Percentiles rank a stretch among this genome's conserved stretches.
phyloP scores from a whole-genome alignment of 2,329 filamentous ascomycete genomes.

The Diplodia sapinea region DNA sequence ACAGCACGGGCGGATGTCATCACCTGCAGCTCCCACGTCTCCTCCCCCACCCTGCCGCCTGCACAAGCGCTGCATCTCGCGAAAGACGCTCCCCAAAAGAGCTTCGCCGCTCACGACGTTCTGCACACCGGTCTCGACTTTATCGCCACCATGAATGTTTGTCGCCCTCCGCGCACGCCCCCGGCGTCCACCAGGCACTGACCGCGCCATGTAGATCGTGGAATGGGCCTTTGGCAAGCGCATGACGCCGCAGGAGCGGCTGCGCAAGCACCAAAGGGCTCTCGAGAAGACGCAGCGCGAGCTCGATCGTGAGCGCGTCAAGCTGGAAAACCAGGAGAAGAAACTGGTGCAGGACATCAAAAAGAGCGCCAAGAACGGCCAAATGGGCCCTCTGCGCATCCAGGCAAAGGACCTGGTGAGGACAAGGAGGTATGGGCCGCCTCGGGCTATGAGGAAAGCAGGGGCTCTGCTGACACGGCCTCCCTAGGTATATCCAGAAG shows the following conservation, averaged over 20 bases:
- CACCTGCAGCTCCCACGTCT: constrained; percentile 29
- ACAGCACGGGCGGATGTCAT: not conserved
- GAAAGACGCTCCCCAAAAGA: constrained; percentile 12
- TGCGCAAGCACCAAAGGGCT: constrained; percentile 92
- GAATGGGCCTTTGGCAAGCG: constrained; percentile 99
- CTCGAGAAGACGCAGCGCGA: constrained; percentile 97
- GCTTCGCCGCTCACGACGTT: not conserved
- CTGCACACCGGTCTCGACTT: not conserved
- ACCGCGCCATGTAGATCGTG: constrained; percentile 70
- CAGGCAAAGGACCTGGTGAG: constrained; percentile 96
- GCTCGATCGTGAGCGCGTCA: constrained; percentile 90
- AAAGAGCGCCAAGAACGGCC: constrained; percentile 95
- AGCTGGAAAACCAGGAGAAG: constrained; percentile 98
- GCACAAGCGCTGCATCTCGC: constrained; percentile 26
- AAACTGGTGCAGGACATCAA: constrained; percentile 95
- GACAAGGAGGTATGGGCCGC: constrained; percentile 69
- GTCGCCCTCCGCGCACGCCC: constrained; percentile 39
- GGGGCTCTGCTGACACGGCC: not conserved
- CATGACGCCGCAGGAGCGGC: constrained; percentile 92
- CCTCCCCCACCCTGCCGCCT: constrained; percentile 26
- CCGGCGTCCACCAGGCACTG: constrained; percentile 29
- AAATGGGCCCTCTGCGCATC: constrained; percentile 98
- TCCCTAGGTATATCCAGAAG: constrained; percentile 86
- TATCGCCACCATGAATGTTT: constrained; percentile 63
- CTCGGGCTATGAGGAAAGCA: constrained; percentile 28